Evolutionary conservation across 371 early-diverging fungal genomes (phyloP).

Genomic region (Mucor lusitanicus): DNA sequence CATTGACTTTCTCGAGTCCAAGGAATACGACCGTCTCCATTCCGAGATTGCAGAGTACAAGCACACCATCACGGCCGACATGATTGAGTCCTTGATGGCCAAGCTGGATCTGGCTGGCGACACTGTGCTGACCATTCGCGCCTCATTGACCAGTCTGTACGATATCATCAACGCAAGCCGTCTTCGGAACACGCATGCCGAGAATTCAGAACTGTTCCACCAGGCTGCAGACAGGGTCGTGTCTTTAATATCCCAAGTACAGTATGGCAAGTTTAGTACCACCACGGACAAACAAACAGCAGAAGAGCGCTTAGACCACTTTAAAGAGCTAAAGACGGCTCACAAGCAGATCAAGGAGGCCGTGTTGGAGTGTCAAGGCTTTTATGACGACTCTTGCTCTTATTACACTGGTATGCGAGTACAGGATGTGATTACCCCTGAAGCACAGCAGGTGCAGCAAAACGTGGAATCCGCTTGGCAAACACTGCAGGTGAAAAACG

Average conservation of each 20-base stretch:
- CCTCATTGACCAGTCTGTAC: conserved; percentile 32
- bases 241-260: not conserved
- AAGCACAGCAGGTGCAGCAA: conserved; percentile 21
- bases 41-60: conserved; percentile 13
- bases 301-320: conserved; percentile 15
- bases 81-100: conserved; percentile 16
- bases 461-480: conserved; percentile 28
- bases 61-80: conserved; percentile 16
- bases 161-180: conserved; percentile 45
- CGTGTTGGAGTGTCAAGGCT: conserved; percentile 36
- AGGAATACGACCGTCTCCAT: conserved; percentile 32
- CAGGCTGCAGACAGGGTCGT: conserved; percentile 8
- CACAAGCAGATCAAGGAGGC: conserved; percentile 33
- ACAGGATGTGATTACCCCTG: conserved; percentile 26
- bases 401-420: conserved; percentile 34
- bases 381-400: conserved; percentile 45
- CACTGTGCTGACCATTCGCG: conserved; percentile 29
- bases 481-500: conserved; percentile 2
- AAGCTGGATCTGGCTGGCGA: conserved; percentile 39
- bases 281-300: conserved; percentile 12
- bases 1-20: conserved; percentile 33
- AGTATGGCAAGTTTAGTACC: conserved; percentile 5
- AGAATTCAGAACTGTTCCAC: conserved; percentile 28
- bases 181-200: conserved; percentile 42
- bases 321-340: conserved; percentile 19